Evolutionary conservation across 805 yeast genomes (phyloP), one percentile per base, ranked within the genome.

Genomic region (Danielozyma ontarioensis): DNA sequence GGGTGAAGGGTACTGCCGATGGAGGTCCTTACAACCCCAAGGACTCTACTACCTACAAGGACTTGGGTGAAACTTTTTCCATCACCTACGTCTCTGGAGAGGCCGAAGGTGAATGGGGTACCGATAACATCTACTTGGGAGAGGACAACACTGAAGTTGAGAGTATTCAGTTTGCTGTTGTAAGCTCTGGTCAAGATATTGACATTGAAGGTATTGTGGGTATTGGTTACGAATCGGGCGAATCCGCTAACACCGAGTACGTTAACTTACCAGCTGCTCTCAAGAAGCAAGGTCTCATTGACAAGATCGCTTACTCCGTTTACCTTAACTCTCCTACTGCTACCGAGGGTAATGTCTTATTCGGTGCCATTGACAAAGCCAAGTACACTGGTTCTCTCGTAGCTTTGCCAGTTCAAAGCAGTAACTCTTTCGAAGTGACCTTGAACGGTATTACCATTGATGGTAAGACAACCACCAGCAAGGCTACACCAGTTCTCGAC

Each of bases 341-440:
- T 5, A 19, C 18, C 11, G 4, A 13, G 22, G 41, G 41, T 12
- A 23, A 35, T 6, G 27, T 37, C 14, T 34, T 37, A 13, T 37
- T 37, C 16, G 41, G 41, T 13, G 41, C 38, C 8, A 34, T 37
- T 19, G 41, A 37, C 34, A 34, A 30, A 7, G 38, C 17, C 26
- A 37, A 37, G 34, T 34, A 34, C 27, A 6, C n/a, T n/a, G 38
- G 36, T 6, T 11, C 13, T n/a, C n/a, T n/a, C n/a, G n/a, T n/a
- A n/a, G 11, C 7, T 7, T 21, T 21, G 23, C 23, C 23, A 8
- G 10, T 21, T 21, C 22, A 19, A 19, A 19, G 22, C 23, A 7
- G 10, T 21, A 11, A 7, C 10, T 11, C 10, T 21, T 11, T 21
- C 23, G 11, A 11, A 8, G 25, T 6, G 5, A 23, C 13, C 13